Conservation (phyloP, 2,329 filamentous ascomycete genomes). For the Bipolaris oryzae region DNA sequence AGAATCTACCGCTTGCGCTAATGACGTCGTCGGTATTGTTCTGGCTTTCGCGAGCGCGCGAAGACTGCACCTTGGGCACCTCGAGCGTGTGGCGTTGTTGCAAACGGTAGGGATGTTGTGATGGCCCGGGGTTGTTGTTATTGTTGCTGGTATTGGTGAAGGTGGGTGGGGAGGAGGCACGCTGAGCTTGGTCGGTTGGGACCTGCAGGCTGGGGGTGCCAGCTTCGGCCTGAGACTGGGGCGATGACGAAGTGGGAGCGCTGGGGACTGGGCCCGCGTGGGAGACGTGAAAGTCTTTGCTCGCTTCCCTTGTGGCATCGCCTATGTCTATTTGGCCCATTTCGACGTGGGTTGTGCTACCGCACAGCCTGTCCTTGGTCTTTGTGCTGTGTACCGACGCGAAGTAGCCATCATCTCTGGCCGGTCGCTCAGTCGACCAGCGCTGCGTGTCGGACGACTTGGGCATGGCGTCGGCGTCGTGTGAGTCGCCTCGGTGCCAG, state of each 20-base stretch:
- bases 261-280: constrained; percentile 27
- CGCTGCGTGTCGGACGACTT: constrained; percentile 32
- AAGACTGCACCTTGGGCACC: constrained; percentile 71
- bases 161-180: constrained; percentile 68
- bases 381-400: constrained; percentile 47
- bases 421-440: constrained; percentile 34
- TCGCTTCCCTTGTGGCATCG: constrained; percentile 39
- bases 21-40: constrained; percentile 63
- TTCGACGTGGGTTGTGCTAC: constrained; percentile 47
- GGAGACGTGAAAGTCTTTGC: constrained; percentile 33
- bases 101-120: constrained; percentile 62
- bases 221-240: constrained; percentile 23
- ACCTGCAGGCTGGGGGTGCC: constrained; percentile 47
- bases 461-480: constrained; percentile 27
- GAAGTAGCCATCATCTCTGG: constrained; percentile 56
- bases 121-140: constrained; percentile 56
- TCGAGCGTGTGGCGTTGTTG: constrained; percentile 88
- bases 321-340: constrained; percentile 37
- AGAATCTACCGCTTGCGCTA: constrained; percentile 80
- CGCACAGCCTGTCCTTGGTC: constrained; percentile 35
- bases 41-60: constrained; percentile 70
- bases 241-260: constrained; percentile 15
- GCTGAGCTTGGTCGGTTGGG: constrained; percentile 43
- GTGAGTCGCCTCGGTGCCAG: constrained; percentile 23
- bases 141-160: constrained; percentile 49